phyloP scores from a whole-genome alignment of 352 stramenopile species.

The Phytopythium mirpurense region DNA sequence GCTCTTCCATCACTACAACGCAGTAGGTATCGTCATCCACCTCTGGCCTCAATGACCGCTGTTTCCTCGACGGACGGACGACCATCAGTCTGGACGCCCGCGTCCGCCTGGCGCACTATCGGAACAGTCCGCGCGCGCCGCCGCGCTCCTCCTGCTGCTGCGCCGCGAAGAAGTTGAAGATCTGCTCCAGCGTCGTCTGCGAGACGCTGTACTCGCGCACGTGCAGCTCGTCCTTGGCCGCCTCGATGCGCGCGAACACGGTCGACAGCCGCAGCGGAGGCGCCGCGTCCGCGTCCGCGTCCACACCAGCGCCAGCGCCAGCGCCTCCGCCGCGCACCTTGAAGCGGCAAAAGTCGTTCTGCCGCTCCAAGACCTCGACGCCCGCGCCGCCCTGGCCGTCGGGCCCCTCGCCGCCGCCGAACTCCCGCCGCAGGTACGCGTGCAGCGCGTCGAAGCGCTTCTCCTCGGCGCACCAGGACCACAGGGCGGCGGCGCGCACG shows the following conservation, averaged over 20 bases:
- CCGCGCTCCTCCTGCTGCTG: neutral
- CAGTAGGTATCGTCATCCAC: neutral
- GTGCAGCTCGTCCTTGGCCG: neutral
- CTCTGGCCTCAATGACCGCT: neutral
- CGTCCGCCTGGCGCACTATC: neutral
- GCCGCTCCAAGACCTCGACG: constrained; percentile 39
- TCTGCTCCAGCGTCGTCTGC: constrained; percentile 86
- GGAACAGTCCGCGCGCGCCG: neutral
- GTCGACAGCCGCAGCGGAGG: neutral
- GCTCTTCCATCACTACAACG: too few species aligned
- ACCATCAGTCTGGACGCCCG: too few species aligned
- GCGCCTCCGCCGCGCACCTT: neutral
- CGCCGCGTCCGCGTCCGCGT: neutral
- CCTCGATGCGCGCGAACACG: constrained; percentile 1
- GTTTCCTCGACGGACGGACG: too few species aligned
- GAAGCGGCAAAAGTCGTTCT: constrained; percentile 30
- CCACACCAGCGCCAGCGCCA: neutral
- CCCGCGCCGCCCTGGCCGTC: neutral
- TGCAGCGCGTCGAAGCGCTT: constrained; percentile 29
- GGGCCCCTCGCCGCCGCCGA: constrained; percentile 6
- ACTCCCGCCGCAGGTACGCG: constrained; percentile 19
- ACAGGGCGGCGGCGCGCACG: constrained; percentile 30
- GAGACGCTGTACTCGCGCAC: constrained; percentile 73
- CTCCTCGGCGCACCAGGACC: constrained; percentile 56
- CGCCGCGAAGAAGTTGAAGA: constrained; percentile 61